A percentile compares a stretch with the other conserved stretches of the same genome.
These are phyloP conservation scores for Pythium insidiosum DNA, from an alignment of 352 stramenopile species.

Conservation along the genomic window DNA sequence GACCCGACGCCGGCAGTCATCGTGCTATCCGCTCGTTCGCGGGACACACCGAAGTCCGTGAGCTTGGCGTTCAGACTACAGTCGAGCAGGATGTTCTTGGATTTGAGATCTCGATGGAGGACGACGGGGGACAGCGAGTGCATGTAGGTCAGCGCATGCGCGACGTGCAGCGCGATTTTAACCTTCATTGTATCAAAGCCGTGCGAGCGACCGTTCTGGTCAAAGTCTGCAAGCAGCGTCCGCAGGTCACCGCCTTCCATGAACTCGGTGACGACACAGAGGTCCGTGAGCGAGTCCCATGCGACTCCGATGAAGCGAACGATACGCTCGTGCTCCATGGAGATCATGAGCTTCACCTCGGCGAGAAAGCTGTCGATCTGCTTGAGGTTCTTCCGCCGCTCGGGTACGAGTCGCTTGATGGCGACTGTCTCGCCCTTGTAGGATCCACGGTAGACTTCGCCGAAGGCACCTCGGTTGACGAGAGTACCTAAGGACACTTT, in stretches of 20 bases:
- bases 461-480: conserved; percentile 30
- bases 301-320: too few species aligned
- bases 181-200: conserved; percentile 40
- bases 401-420: conserved; percentile 27
- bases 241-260: conserved; percentile 40
- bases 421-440: conserved; percentile 20
- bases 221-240: conserved; percentile 24
- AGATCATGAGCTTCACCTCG: conserved; percentile 31
- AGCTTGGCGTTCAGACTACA: too few species aligned
- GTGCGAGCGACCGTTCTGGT: conserved; percentile 14
- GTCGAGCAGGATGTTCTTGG: too few species aligned
- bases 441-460: conserved; percentile 24
- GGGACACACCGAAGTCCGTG: too few species aligned
- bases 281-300: conserved; percentile 36
- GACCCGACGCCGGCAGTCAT: too few species aligned
- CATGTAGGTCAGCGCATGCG: too few species aligned
- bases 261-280: conserved; percentile 28
- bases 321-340: conserved; percentile 27
- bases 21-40: too few species aligned
- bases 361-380: conserved; percentile 26
- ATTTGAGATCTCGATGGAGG: too few species aligned
- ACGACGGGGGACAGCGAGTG: too few species aligned
- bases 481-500: neutral
- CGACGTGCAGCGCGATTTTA: too few species aligned
- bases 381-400: conserved; percentile 12